These are phyloP conservation scores for Cystobasidiaceae sp. DNA, from an alignment of 1,284 basidiomycete genomes.

Conservation along the genomic window DNA sequence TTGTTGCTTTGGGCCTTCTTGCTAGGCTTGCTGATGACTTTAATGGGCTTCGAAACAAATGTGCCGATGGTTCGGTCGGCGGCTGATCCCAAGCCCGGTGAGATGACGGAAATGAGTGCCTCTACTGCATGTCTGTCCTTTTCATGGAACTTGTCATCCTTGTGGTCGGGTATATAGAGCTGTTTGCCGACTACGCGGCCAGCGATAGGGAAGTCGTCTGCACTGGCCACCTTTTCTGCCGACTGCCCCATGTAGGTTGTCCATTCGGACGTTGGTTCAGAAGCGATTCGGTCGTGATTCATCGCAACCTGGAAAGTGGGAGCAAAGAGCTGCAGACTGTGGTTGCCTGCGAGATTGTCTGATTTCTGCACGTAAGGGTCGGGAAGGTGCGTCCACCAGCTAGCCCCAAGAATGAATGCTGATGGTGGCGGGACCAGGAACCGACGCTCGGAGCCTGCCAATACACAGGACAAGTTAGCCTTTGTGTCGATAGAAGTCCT, in stretches of 20 bases:
- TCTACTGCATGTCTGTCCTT: constrained; percentile 60
- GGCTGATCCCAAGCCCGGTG: constrained; percentile 67
- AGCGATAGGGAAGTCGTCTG: constrained; percentile 42
- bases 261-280: constrained; percentile 69
- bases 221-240: constrained; percentile 65
- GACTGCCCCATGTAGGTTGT: constrained; percentile 71
- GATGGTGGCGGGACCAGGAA: constrained; percentile 94
- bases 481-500: background rate
- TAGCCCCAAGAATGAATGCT: constrained; percentile 86
- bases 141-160: constrained; percentile 49
- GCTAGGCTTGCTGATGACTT: constrained; percentile 65
- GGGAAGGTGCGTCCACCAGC: constrained; percentile 66
- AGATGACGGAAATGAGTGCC: constrained; percentile 80
- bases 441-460: constrained; percentile 70
- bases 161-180: constrained; percentile 71
- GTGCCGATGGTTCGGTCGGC: constrained; percentile 67
- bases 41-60: constrained; percentile 86
- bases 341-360: constrained; percentile 52
- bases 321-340: constrained; percentile 50
- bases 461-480: background rate
- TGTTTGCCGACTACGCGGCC: constrained; percentile 85
- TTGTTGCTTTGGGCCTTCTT: constrained; percentile 93
- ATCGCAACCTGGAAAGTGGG: constrained; percentile 84
- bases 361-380: constrained; percentile 41
- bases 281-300: constrained; percentile 77